Conservation (phyloP, 2,329 filamentous ascomycete species). For the Beauveria sp. region DNA sequence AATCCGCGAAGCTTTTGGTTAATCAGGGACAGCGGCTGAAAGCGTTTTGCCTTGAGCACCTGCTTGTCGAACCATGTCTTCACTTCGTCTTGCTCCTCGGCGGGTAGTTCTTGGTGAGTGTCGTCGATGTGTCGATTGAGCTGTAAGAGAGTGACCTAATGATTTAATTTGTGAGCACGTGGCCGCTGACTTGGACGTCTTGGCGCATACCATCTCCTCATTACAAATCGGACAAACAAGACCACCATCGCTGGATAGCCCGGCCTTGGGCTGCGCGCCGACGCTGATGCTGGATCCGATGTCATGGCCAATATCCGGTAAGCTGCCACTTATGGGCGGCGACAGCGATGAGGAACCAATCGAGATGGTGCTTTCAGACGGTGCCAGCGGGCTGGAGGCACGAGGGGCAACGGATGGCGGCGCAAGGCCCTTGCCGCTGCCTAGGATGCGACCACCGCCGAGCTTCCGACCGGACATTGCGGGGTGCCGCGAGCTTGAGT, state of each 20-base stretch:
- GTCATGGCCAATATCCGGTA: conserved; percentile 68
- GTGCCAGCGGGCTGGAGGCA: conserved; percentile 42
- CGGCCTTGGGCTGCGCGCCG: conserved; percentile 43
- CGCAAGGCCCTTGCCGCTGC: conserved; percentile 75
- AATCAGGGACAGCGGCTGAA: conserved; percentile 82
- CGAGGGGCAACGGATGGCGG: conserved; percentile 46
- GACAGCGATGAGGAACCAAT: conserved; percentile 65
- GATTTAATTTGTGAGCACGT: neutral
- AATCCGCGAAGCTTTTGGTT: conserved; percentile 91
- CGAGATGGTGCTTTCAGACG: conserved; percentile 67
- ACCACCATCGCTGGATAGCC: conserved; percentile 43
- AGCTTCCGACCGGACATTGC: conserved; percentile 78
- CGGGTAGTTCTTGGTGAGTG: conserved; percentile 80
- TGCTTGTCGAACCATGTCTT: conserved; percentile 97
- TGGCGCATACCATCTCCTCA: conserved; percentile 83
- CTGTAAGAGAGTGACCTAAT: conserved; percentile 80
- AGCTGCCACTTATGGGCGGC: conserved; percentile 48
- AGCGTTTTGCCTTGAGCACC: conserved; percentile 85
- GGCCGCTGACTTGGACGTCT: neutral
- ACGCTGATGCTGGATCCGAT: conserved; percentile 74
- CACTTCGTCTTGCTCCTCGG: conserved; percentile 84
- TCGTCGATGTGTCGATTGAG: conserved; percentile 84
- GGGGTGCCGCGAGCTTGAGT: neutral
- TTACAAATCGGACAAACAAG: conserved; percentile 96
- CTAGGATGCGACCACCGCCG: conserved; percentile 85